Base-by-base conservation (phyloP, 116 monocot species). In the Cymodocea nodosa region DNA sequence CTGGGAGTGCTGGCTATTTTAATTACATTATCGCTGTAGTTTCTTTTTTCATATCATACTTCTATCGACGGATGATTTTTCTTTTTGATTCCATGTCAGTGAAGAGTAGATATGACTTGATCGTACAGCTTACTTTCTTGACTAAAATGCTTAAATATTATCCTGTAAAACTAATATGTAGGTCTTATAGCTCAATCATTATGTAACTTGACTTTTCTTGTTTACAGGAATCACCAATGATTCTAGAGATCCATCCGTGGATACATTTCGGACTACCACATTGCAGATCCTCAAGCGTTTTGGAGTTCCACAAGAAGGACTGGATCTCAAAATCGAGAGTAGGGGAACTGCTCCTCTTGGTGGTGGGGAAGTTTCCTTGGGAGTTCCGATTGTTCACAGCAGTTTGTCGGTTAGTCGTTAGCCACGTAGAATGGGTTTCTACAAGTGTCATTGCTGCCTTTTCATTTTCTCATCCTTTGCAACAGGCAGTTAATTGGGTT, bases 161-260 rank as follows among this genome's bases (percentile, higher is more conserved):
- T 6, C 39, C 9, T 39, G 39, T 39, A 39, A 39, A 39, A 39
- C 39, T 39, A 39, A 39, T 4, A 6, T 39, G 9, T 39, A 39
- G 39, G 39, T 39, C 2, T 0, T 39, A 39, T 4, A 39, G 39
- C 39, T 39, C 39, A 6, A 39, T n/a, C n/a, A 9, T 2, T 39
- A 6, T 39, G 39, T 39, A 39, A 39, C 39, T 39, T 39, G 9
- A 39, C 39, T 39, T 39, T 4, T 44, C 39, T 39, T 44, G 44
- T 44, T 44, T 70, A 51, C 78, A 97, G 97, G 97, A 63, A 85
- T 90, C 44, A 97, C 97, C 35, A 90, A 97, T 76, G 97, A 95
- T 78, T 65, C 79, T 2, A 87, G 81, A 73, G 90, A 95, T 68
- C 90, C 87, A 60, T 80, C 82, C 64, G 80, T 95, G 15, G 95